These are phyloP conservation scores for Gautieria morchelliformis DNA, from an alignment of 768 basidiomycete genomes.

Conservation along the genomic window DNA sequence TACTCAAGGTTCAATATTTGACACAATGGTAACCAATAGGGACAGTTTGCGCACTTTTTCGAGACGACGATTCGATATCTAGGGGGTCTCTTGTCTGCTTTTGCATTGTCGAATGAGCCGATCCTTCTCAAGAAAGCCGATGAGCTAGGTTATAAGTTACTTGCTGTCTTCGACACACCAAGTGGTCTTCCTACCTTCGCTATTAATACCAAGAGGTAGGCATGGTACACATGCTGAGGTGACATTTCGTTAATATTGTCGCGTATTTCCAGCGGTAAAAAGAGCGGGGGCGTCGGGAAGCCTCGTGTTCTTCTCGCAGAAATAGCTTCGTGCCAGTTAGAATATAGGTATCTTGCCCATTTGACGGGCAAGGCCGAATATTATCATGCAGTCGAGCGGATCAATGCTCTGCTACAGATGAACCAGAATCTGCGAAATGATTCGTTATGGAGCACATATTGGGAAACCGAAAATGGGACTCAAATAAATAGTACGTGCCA, in stretches of 20 bases:
- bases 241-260: background rate
- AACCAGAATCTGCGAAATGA: conserved; percentile 8
- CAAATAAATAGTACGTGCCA: conserved; percentile 5
- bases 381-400: conserved; percentile 10
- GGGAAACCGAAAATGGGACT: conserved; percentile 5
- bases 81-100: conserved; percentile 25
- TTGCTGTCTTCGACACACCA: conserved; percentile 8
- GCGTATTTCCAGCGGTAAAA: conserved; percentile 19
- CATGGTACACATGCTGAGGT: background rate
- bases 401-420: background rate
- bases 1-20: background rate
- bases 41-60: conserved; percentile 12
- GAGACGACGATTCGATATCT: conserved; percentile 38
- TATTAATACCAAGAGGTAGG: conserved; percentile 6
- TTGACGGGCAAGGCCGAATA: conserved; percentile 7
- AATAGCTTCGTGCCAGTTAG: conserved; percentile 11
- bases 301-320: conserved; percentile 8
- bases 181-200: conserved; percentile 9
- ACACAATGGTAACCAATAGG: background rate
- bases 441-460: conserved; percentile 8
- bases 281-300: background rate
- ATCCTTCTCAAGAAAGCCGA: conserved; percentile 10
- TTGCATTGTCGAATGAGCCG: conserved; percentile 9
- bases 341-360: conserved; percentile 12
- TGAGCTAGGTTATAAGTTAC: conserved; percentile 6